phyloP scores from a whole-genome alignment of 305 asterid species.

The Nicotiana rustica region DNA sequence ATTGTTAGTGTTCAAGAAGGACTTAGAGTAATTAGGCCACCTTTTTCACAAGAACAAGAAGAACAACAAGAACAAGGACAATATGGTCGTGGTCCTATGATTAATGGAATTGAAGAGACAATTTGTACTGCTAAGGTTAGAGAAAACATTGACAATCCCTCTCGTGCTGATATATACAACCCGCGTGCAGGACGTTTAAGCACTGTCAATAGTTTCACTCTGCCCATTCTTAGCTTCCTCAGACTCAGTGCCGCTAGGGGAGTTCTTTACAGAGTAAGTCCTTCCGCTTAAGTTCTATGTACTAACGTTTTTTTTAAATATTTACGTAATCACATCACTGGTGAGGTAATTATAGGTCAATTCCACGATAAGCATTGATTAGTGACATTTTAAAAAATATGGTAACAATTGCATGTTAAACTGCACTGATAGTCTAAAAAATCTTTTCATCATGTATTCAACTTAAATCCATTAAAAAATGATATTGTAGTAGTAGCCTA shows the following conservation, averaged over 20 bases:
- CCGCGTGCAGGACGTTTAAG: slow-evolving; percentile 64
- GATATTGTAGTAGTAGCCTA: background rate
- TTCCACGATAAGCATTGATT: background rate
- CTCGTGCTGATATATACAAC: slow-evolving; percentile 66
- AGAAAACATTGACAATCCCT: slow-evolving; percentile 58
- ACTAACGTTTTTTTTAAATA: background rate
- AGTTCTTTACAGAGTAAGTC: slow-evolving; percentile 58
- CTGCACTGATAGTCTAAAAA: background rate
- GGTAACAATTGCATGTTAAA: background rate
- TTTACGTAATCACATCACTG: background rate
- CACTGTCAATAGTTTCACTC: slow-evolving; percentile 62
- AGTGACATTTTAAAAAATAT: background rate
- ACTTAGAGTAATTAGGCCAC: slow-evolving; percentile 53
- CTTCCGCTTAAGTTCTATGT: background rate
- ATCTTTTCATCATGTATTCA: background rate
- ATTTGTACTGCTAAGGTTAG: slow-evolving; percentile 59
- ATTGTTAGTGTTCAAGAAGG: slow-evolving; percentile 48
- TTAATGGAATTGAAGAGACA: slow-evolving; percentile 45
- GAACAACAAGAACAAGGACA: background rate
- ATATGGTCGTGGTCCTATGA: background rate
- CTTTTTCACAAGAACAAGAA: slow-evolving; percentile 21
- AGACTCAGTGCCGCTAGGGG: slow-evolving; percentile 66
- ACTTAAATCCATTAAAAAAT: background rate
- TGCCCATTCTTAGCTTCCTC: slow-evolving; percentile 64
- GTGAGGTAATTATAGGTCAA: background rate